Base-by-base conservation (phyloP, 306 rosid species). In the Acacia acuminata region DNA sequence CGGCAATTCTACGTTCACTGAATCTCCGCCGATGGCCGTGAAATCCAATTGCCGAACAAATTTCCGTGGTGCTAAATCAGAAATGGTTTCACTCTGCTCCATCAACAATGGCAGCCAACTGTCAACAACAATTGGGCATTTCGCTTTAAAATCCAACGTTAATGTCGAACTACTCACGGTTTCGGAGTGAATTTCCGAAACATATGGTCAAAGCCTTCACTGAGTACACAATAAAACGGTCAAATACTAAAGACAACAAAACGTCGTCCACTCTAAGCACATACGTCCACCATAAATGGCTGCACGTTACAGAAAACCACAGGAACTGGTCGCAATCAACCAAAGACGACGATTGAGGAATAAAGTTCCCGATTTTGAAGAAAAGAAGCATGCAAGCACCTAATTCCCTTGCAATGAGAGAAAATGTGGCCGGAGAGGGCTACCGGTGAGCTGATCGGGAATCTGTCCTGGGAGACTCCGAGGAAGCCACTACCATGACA, bases 31-130 rank as follows among this genome's bases (percentile, higher is more conserved):
- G 14, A 64, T 64, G 79, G 87, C 82, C 2, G 88, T 44, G 81
- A 93, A 93, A 87, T 93, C 91, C 84, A 93, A 84, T 71, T 91
- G 92, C 83, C 96, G 86, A 25, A 79, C 92, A 79, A 84, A 83
- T 86, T 87, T 91, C 75, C 82, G 58, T 20, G 88, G 80, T 69
- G 83, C 85, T 24, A 73, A 83, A 79, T 87, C 78, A 16, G 90
- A 73, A 78, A 71, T 73, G 9, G 85, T 77, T 81, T 88, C 90
- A 43, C 87, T 87, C 85, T 79, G 86, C 87, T 94, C 94, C 98
- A 90, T 90, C 40, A 40, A 43, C 11, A 25, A n/a, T 51, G 44
- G 36, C 20, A 67, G 53, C 15, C 48, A 47, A 47, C 10, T 69
- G 30, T 81, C 78, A 70, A 55, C 56, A 50, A 40, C 3, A 64